Evolutionary conservation across 108 stramenopile species (phyloP).

Genomic region (Hondaea fermentalgiana): DNA sequence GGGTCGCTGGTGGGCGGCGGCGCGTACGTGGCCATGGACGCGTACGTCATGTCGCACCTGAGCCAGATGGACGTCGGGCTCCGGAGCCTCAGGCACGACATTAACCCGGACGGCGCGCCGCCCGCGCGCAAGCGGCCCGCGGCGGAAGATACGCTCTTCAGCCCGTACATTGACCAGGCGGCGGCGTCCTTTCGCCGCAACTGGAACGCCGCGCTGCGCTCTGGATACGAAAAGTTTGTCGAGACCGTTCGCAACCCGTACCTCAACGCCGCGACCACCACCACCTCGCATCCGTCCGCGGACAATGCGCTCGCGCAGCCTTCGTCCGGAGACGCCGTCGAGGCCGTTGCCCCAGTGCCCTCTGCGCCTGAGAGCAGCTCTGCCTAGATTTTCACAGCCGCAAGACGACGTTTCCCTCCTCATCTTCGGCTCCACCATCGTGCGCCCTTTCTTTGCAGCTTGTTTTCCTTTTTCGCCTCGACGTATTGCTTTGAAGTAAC

Average conservation of each 20-base stretch:
- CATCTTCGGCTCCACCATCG: too few species aligned
- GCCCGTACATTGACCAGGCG: neutral
- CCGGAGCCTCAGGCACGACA: neutral
- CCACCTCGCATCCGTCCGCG: neutral
- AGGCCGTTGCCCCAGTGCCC: neutral
- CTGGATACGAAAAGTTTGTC: neutral
- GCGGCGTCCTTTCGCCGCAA: neutral
- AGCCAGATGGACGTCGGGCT: neutral
- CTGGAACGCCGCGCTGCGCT: neutral
- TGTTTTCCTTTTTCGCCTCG: too few species aligned
- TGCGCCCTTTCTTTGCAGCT: too few species aligned
- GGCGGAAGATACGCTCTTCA: neutral
- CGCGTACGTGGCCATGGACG: constrained; percentile 11
- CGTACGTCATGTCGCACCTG: neutral
- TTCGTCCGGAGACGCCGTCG: neutral
- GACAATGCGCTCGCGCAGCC: neutral
- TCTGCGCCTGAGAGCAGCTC: neutral
- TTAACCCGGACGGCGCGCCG: constrained; percentile 5
- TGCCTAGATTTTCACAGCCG: too few species aligned
- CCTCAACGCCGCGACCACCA: neutral
- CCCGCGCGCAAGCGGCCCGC: neutral
- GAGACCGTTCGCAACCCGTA: neutral
- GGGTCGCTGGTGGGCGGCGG: neutral
- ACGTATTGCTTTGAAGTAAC: too few species aligned
- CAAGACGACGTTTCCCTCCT: too few species aligned